Conservation (phyloP, 768 basidiomycete species). For the Fibroporia radiculosa region DNA sequence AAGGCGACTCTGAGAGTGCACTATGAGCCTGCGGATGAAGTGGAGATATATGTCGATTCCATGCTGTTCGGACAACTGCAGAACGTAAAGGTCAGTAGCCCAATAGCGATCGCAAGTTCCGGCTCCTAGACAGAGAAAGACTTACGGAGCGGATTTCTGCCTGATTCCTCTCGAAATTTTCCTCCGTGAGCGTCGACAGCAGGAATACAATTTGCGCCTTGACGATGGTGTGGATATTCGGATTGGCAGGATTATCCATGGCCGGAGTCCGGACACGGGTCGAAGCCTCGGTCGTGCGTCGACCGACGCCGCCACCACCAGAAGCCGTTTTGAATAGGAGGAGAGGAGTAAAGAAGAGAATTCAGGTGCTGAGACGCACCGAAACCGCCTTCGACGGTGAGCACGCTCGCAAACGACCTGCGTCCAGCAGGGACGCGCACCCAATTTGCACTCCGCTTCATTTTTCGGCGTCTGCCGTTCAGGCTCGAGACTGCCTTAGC, state of each 20-base stretch:
- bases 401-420: slow-evolving; percentile 6
- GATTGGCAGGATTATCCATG: slow-evolving; percentile 75
- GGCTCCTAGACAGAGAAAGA: not conserved
- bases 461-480: slow-evolving; percentile 22
- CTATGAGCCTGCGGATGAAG: slow-evolving; percentile 93
- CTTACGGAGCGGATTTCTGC: slow-evolving; percentile 91
- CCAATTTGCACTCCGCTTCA: slow-evolving; percentile 13
- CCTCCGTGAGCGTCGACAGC: slow-evolving; percentile 91
- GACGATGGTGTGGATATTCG: slow-evolving; percentile 87
- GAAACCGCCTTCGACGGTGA: slow-evolving; percentile 22
- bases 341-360: slow-evolving; percentile 12
- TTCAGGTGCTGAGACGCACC: slow-evolving; percentile 18
- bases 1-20: slow-evolving; percentile 73
- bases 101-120: slow-evolving; percentile 8
- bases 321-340: slow-evolving; percentile 27
- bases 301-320: slow-evolving; percentile 27
- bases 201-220: slow-evolving; percentile 98
- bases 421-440: slow-evolving; percentile 9
- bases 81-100: slow-evolving; percentile 1
- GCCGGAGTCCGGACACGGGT: slow-evolving; percentile 50
- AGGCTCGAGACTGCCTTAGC: too few species aligned
- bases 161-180: slow-evolving; percentile 92
- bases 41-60: slow-evolving; percentile 96
- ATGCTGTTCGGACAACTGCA: slow-evolving; percentile 91
- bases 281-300: slow-evolving; percentile 28